phyloP scores from a whole-genome alignment of 805 yeast genomes.

The Teunomyces tritomae region DNA sequence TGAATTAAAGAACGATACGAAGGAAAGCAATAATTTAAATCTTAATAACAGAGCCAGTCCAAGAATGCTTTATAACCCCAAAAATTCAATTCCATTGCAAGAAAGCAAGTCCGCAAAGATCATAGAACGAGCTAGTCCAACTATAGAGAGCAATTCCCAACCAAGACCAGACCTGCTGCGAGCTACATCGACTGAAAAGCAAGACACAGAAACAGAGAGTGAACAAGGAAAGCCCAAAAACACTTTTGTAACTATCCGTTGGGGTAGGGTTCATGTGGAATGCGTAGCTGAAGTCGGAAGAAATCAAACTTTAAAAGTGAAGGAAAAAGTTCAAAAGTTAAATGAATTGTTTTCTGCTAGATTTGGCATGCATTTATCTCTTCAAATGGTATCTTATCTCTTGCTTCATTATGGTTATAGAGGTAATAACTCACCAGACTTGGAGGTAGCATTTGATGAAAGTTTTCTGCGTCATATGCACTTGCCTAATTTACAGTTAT shows the following conservation, averaged over 20 bases:
- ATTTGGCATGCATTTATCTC: slow-evolving; percentile 10
- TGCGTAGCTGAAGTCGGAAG: slow-evolving; percentile 9
- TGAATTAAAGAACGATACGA: too few relatives aligned
- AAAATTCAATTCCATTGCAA: too few relatives aligned
- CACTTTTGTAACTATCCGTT: slow-evolving; percentile 12
- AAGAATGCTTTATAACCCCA: too few relatives aligned
- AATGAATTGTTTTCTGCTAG: slow-evolving; percentile 10
- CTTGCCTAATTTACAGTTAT: neutral
- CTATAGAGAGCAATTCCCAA: neutral
- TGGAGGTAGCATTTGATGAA: slow-evolving; percentile 13
- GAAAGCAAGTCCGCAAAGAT: too few relatives aligned
- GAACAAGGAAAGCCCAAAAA: neutral
- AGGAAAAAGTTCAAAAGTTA: slow-evolving; percentile 11
- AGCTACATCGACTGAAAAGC: neutral
- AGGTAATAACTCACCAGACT: slow-evolving; percentile 6
- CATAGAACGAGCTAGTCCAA: neutral
- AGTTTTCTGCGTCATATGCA: slow-evolving; percentile 11
- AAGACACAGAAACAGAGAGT: neutral
- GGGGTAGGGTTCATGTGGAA: slow-evolving; percentile 18
- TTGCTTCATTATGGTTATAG: slow-evolving; percentile 19
- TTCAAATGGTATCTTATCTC: slow-evolving; percentile 12
- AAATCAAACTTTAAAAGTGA: neutral
- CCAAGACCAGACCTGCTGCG: neutral
- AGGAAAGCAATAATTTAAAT: too few relatives aligned
- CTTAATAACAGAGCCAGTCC: too few relatives aligned